A percentile compares a stretch with the other conserved stretches of the same genome.
Evolutionary conservation across 495 filamentous ascomycete genomes (phyloP).

Genomic region (Neohortaea acidophila): DNA sequence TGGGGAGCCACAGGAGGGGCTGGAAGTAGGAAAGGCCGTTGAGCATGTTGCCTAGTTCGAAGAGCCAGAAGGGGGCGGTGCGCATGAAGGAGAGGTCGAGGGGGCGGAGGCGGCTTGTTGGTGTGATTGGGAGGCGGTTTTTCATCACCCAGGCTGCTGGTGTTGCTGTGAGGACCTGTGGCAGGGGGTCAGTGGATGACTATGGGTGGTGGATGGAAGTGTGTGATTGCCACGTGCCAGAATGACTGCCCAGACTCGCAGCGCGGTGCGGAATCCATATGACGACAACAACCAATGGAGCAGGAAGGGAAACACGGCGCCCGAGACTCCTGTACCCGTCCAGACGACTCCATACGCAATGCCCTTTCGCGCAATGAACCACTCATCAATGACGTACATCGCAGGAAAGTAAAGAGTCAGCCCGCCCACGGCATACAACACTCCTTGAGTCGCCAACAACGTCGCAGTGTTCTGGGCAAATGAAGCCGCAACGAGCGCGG

Average conservation of each 20-base stretch:
- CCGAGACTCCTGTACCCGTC: conserved; percentile 33
- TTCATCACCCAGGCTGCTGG: conserved; percentile 37
- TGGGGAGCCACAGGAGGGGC: conserved; percentile 22
- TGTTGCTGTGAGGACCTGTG: conserved; percentile 27
- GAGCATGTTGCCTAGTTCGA: conserved; percentile 20
- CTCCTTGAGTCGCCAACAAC: conserved; percentile 39
- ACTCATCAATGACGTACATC: conserved; percentile 40
- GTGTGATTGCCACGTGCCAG: conserved; percentile 21
- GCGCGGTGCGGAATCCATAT: conserved; percentile 42
- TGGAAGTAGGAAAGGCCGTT: conserved; percentile 23
- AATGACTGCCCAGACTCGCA: conserved; percentile 36
- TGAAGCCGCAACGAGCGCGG: conserved; percentile 27
- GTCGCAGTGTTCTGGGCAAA: conserved; percentile 31
- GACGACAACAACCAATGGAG: conserved; percentile 31
- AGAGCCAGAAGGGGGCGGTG: conserved; percentile 17
- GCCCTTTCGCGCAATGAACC: conserved; percentile 38
- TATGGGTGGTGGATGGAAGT: neutral
- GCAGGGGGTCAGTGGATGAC: neutral
- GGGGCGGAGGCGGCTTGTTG: conserved; percentile 8
- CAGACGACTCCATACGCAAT: conserved; percentile 43
- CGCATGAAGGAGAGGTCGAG: conserved; percentile 21
- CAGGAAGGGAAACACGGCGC: conserved; percentile 26
- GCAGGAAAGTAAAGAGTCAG: conserved; percentile 33
- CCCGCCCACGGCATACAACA: conserved; percentile 37
- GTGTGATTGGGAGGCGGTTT: conserved; percentile 19